These are phyloP conservation scores for Cystobasidiaceae sp. DNA, from an alignment of 1,284 basidiomycete genomes.

Conservation along the genomic window DNA sequence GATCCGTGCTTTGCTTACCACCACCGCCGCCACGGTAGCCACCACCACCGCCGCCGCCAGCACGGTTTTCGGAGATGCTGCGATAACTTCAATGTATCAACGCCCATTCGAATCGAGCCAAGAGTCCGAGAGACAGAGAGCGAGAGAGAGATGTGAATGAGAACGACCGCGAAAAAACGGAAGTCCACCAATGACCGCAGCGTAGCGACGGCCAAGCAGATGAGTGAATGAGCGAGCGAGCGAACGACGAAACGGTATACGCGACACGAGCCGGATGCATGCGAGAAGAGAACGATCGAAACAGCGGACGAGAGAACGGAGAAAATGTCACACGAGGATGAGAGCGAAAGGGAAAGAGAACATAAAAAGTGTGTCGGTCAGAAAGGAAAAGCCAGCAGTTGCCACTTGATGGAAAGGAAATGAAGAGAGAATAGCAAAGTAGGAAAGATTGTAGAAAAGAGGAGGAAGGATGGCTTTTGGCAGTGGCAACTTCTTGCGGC, in stretches of 20 bases:
- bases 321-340: background rate
- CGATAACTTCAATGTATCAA: conserved; percentile 19
- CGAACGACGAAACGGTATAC: background rate
- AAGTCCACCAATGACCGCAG: background rate
- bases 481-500: background rate
- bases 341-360: background rate
- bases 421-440: background rate
- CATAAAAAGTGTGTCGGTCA: background rate
- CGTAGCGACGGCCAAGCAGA: background rate
- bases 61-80: conserved; percentile 27
- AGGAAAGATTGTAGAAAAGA: background rate
- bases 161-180: background rate
- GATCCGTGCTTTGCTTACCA: too few relatives aligned
- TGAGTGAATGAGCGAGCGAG: background rate
- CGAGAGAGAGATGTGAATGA: background rate
- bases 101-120: too few relatives aligned
- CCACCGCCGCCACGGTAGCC: conserved; percentile 20
- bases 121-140: background rate
- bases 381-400: background rate
- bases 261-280: too few relatives aligned
- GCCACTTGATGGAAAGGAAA: background rate
- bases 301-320: background rate
- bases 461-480: background rate
- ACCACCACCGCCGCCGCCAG: conserved; percentile 35
- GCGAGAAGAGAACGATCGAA: too few relatives aligned